Evolutionary conservation across 768 basidiomycete species (phyloP).

Genomic region (Auricularia heimuer): DNA sequence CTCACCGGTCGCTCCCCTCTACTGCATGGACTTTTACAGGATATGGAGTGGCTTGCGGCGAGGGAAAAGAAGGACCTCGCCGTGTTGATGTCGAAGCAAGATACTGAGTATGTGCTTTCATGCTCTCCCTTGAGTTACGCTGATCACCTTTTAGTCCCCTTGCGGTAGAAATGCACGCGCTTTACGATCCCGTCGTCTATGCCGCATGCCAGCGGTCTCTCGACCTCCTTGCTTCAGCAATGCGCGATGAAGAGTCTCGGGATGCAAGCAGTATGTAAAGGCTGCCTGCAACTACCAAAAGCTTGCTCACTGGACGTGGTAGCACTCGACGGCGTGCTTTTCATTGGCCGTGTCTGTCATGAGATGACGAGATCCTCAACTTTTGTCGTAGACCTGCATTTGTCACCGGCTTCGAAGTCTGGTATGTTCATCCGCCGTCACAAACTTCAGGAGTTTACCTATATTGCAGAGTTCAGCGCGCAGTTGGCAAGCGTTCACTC

Average conservation of each 20-base stretch:
- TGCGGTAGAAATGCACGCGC: conserved; percentile 30
- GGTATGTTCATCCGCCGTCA: neutral
- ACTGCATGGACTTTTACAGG: conserved; percentile 46
- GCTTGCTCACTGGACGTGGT: conserved; percentile 5
- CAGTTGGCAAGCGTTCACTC: conserved; percentile 33
- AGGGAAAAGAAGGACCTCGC: conserved; percentile 52
- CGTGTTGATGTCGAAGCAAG: conserved; percentile 32
- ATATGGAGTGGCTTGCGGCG: conserved; percentile 50
- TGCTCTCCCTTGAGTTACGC: neutral
- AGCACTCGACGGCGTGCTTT: conserved; percentile 29
- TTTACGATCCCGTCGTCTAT: conserved; percentile 45
- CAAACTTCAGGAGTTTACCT: neutral
- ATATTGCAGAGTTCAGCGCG: conserved; percentile 39
- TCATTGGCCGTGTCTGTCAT: conserved; percentile 40
- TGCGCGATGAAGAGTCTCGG: neutral
- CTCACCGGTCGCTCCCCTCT: conserved; percentile 55
- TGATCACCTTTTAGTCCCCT: conserved; percentile 26
- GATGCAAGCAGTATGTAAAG: neutral
- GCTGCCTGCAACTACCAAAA: neutral
- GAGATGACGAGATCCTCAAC: conserved; percentile 19
- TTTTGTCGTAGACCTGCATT: conserved; percentile 4
- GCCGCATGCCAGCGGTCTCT: conserved; percentile 34
- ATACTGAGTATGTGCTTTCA: conserved; percentile 31
- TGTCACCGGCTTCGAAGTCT: too few species aligned
- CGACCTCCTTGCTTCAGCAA: conserved; percentile 23